Evolutionary conservation across 176 grass and related monocot genomes (phyloP).

Genomic region (Areca catechu): DNA sequence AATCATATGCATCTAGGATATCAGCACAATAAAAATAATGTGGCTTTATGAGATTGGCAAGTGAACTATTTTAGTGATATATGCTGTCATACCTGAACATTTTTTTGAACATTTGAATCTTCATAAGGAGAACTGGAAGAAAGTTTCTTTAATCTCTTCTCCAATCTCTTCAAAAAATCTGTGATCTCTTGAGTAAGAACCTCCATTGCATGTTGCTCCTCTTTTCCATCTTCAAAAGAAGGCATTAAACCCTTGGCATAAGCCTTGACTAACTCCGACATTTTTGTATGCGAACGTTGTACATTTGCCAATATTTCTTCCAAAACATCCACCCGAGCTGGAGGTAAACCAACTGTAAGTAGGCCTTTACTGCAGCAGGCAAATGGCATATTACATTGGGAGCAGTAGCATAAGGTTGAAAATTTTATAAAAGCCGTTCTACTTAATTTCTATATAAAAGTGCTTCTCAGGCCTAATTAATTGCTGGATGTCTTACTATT

Average conservation of each 20-base stretch:
- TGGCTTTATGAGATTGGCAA: too few species aligned
- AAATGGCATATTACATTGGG: background rate
- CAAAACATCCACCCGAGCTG: constrained; percentile 81
- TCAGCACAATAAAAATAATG: too few species aligned
- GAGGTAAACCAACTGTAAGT: constrained; percentile 51
- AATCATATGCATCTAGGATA: too few species aligned
- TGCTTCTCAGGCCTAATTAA: too few species aligned
- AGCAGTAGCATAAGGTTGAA: too few species aligned
- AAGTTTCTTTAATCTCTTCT: constrained; percentile 64
- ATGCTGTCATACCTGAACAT: constrained; percentile 55
- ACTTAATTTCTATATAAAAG: too few species aligned
- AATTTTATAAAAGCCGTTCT: too few species aligned
- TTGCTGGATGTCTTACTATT: too few species aligned
- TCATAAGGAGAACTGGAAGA: constrained; percentile 63
- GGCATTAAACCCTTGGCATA: constrained; percentile 91
- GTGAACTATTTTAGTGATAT: too few species aligned
- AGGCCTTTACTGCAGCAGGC: constrained; percentile 40
- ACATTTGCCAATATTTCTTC: constrained; percentile 91
- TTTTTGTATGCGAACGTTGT: constrained; percentile 64
- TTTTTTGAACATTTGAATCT: constrained; percentile 96
- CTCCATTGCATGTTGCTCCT: constrained; percentile 75
- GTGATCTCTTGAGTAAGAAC: constrained; percentile 85
- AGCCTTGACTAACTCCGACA: constrained; percentile 70
- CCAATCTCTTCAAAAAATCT: constrained; percentile 46
- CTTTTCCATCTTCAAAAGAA: constrained; percentile 69